Conservation (phyloP, 306 rosid species). For the Quercus suber region DNA sequence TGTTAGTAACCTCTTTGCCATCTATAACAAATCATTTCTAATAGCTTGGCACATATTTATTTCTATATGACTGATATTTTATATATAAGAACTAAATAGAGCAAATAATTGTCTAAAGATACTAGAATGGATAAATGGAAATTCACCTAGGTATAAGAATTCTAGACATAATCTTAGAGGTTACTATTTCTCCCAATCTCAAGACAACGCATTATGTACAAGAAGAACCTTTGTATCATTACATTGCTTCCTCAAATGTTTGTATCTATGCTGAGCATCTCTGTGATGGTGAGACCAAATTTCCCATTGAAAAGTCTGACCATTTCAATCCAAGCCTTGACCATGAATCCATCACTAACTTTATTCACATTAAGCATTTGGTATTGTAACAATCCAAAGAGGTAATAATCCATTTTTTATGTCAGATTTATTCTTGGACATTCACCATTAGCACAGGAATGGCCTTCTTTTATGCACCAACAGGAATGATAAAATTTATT, state of each 20-base stretch:
- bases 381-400: neutral
- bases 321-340: slow-evolving; percentile 20
- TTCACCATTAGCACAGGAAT: too few relatives aligned
- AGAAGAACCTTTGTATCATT: slow-evolving; percentile 11
- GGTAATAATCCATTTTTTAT: too few relatives aligned
- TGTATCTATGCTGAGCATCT: slow-evolving; percentile 14
- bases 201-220: slow-evolving; percentile 7
- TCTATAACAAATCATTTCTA: slow-evolving; percentile 16
- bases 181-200: slow-evolving; percentile 16
- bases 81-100: neutral
- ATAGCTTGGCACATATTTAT: slow-evolving; percentile 4
- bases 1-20: slow-evolving; percentile 15
- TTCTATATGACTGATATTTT: slow-evolving; percentile 8
- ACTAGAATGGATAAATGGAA: too few relatives aligned
- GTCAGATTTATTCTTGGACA: too few relatives aligned
- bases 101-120: neutral
- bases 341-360: slow-evolving; percentile 2
- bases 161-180: slow-evolving; percentile 6
- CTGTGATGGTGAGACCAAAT: slow-evolving; percentile 10
- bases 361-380: slow-evolving; percentile 15
- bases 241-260: slow-evolving; percentile 9
- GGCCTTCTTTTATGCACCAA: too few relatives aligned
- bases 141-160: slow-evolving; percentile 7
- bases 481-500: too few relatives aligned
- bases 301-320: slow-evolving; percentile 6